Evolutionary conservation across 768 basidiomycete genomes (phyloP).

Genomic region (Macrolepiota fuliginosa): DNA sequence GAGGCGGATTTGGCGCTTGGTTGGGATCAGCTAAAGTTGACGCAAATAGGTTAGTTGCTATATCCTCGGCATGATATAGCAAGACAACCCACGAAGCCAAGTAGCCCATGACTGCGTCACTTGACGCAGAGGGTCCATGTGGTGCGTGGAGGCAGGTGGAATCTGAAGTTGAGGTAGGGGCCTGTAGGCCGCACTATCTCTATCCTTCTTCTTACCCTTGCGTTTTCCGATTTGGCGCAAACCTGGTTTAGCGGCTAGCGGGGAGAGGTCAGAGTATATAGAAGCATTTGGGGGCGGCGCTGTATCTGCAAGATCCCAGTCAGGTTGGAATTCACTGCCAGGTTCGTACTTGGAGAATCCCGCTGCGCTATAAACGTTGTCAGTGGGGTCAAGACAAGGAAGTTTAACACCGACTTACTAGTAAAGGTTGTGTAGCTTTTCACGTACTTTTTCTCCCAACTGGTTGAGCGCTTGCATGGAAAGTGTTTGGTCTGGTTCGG

Average conservation of each 20-base stretch:
- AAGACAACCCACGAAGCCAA: constrained; percentile 53
- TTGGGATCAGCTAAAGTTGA: constrained; percentile 54
- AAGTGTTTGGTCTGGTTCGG: too few relatives aligned
- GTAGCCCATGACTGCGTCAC: constrained; percentile 51
- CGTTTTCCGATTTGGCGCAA: constrained; percentile 9
- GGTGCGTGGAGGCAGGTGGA: constrained; percentile 29
- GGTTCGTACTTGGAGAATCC: constrained; percentile 76
- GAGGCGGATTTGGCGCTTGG: constrained; percentile 57
- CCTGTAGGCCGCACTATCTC: constrained; percentile 21
- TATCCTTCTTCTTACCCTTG: constrained; percentile 31
- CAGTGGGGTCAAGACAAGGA: background rate
- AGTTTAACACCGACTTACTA: constrained; percentile 49
- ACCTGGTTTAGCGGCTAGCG: constrained; percentile 1
- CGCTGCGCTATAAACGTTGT: constrained; percentile 53
- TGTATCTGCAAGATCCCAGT: constrained; percentile 55
- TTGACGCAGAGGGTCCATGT: constrained; percentile 41
- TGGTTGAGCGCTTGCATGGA: too few relatives aligned
- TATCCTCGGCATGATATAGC: background rate
- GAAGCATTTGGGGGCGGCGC: constrained; percentile 36
- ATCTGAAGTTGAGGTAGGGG: constrained; percentile 31
- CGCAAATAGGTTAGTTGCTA: background rate
- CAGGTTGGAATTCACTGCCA: constrained; percentile 82
- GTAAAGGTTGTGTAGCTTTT: constrained; percentile 74
- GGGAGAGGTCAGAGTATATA: constrained; percentile 20
- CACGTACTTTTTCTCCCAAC: constrained; percentile 70